phyloP scores from a whole-genome alignment of 1,284 basidiomycete species.

The Cystobasidium slooffiae region DNA sequence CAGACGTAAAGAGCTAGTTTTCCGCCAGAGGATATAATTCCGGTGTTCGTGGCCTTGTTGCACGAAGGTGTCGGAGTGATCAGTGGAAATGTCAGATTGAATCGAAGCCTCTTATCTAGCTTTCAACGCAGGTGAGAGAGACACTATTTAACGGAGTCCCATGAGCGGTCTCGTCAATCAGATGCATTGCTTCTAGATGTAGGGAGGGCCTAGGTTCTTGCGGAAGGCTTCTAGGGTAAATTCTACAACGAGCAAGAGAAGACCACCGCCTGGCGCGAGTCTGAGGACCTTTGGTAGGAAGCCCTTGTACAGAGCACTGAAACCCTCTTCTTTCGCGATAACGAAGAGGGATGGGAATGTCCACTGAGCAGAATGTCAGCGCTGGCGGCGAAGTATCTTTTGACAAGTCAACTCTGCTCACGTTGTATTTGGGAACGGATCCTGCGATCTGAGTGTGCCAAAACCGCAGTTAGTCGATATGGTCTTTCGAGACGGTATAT shows the following conservation, averaged over 20 bases:
- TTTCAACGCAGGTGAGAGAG: too few relatives aligned
- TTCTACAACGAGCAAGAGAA: conserved; percentile 88
- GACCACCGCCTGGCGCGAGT: conserved; percentile 91
- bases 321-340: conserved; percentile 87
- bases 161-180: too few relatives aligned
- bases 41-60: too few relatives aligned
- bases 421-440: conserved; percentile 77
- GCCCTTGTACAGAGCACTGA: conserved; percentile 90
- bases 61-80: too few relatives aligned
- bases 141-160: too few relatives aligned
- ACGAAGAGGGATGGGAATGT: conserved; percentile 73
- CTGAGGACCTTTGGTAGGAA: conserved; percentile 84
- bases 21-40: too few relatives aligned
- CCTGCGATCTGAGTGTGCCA: conserved; percentile 62
- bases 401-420: neutral
- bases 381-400: neutral
- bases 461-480: neutral
- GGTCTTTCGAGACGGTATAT: neutral
- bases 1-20: too few relatives aligned
- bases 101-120: too few relatives aligned
- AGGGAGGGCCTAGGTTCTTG: conserved; percentile 60
- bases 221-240: conserved; percentile 76
- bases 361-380: conserved; percentile 61
- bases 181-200: neutral
- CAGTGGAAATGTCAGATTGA: too few relatives aligned